Evolutionary conservation across 331 rosid species (phyloP).

Genomic region (Ulmus americana): DNA sequence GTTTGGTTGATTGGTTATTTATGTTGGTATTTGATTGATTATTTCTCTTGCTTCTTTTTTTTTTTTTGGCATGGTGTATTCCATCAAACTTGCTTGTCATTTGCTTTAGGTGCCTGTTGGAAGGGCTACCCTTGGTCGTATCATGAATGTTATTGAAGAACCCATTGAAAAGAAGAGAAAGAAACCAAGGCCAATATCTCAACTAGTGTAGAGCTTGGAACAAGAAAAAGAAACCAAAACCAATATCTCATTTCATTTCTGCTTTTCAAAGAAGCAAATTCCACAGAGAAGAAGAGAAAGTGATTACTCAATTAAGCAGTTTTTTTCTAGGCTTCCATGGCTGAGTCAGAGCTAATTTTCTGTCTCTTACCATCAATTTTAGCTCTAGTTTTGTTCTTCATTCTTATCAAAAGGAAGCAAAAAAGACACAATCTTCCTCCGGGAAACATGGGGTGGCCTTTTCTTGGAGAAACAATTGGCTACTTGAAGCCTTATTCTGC

Average conservation of each 20-base stretch:
- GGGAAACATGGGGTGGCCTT: slow-evolving; percentile 92
- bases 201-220: neutral
- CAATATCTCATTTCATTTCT: slow-evolving; percentile 6
- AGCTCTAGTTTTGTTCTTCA: slow-evolving; percentile 45
- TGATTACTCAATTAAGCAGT: neutral
- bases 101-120: no score
- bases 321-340: slow-evolving; percentile 33
- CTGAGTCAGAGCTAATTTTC: slow-evolving; percentile 43
- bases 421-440: slow-evolving; percentile 71
- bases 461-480: slow-evolving; percentile 72
- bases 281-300: slow-evolving; percentile 22
- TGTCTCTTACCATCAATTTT: slow-evolving; percentile 54
- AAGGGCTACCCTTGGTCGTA: no score
- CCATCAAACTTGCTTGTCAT: no score
- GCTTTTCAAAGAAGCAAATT: slow-evolving; percentile 6
- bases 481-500: slow-evolving; percentile 84
- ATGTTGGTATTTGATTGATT: no score
- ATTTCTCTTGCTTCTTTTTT: no score
- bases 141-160: no score
- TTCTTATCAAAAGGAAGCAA: slow-evolving; percentile 51
- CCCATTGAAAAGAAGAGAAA: no score
- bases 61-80: no score
- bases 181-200: no score
- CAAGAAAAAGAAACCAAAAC: neutral
- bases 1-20: no score